Evolutionary conservation across 2,329 filamentous ascomycete genomes (phyloP), one percentile per base, ranked within the genome.

Genomic region (Stachybotrys elegans): DNA sequence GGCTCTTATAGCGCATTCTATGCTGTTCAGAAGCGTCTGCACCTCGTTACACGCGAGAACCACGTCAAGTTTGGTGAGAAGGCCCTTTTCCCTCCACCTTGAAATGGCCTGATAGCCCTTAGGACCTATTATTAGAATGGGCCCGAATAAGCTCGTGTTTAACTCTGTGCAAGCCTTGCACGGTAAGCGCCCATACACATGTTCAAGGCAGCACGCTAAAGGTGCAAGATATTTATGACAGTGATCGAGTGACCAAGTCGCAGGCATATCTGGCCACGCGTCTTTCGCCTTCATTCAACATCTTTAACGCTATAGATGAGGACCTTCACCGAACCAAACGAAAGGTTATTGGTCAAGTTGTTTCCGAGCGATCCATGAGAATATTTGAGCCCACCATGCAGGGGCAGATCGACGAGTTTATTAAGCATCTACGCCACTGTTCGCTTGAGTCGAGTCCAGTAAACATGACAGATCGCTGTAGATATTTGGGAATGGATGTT

Each of bases 361-460:
- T 47, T 7, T 39, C 42, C n/a, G 47, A 49, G 4, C 37, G 39
- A 6, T 32, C 45, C 19, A 47, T 49, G 44, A 44, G 45, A 9
- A 17, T 13, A 13, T 49, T 49, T 22, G 47, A 49, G 39, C 45
- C 47, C 6, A 45, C 40, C 9, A 45, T 50, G 43, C 8, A 20
- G 3, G 17, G 29, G 19, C 19, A 50, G 37, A 41, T 50, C 16
- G 36, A 48, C 35, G 29, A 45, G 4, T 50, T 45, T 34, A 22
- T 50, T 3, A 12, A 43, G n/a, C 6, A 25, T n/a, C n/a, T 46
- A 2, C 35, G 22, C 16, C 4, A 43, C 16, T 19, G 32, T n/a
- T 23, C 32, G 9, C 19, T 19, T n/a, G 12, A 16, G 12, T n/a
- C n/a, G n/a, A 22, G 9, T 4, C 5, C n/a, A 6, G 19, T 47